Conservation (phyloP, 164 flowering plant genomes). For the Stephania cephalantha region DNA sequence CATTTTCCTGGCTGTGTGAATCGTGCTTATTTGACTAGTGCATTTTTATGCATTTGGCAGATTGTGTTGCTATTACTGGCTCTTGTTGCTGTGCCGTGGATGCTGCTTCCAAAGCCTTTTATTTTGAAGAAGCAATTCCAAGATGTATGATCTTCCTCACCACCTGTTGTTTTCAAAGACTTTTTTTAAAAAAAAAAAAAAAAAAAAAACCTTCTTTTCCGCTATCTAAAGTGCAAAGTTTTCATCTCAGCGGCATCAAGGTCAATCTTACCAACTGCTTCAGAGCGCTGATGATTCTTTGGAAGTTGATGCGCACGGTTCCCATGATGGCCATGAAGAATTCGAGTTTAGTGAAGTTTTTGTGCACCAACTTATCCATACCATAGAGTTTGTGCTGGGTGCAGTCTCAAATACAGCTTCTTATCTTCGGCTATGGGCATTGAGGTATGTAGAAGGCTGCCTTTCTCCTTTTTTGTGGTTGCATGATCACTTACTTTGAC, state of each 20-base stretch:
- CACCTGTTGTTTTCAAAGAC: background rate
- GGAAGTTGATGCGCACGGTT: constrained; percentile 46
- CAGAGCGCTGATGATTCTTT: constrained; percentile 58
- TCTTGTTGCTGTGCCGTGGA: constrained; percentile 93
- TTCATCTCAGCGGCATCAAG: constrained; percentile 79
- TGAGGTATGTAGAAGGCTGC: constrained; percentile 47
- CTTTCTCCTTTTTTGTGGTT: background rate
- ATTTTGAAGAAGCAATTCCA: constrained; percentile 78
- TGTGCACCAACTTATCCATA: constrained; percentile 95
- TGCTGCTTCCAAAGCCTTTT: constrained; percentile 96
- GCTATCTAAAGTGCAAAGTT: background rate
- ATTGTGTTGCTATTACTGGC: constrained; percentile 62
- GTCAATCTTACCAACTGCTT: constrained; percentile 58
- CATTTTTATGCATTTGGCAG: constrained; percentile 33
- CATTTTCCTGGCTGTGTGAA: background rate
- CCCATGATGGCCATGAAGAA: constrained; percentile 84
- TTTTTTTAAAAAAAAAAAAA: background rate
- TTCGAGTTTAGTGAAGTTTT: constrained; percentile 95
- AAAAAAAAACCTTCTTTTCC: background rate
- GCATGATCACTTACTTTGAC: background rate
- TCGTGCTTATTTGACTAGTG: constrained; percentile 2
- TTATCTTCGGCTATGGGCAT: constrained; percentile 96
- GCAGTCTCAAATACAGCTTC: constrained; percentile 99
- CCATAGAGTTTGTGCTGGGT: constrained; percentile 97
- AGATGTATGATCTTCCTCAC: constrained; percentile 33